Base-by-base conservation (phyloP, 2,329 filamentous ascomycete species). In the Huntiella bhutanensis region DNA sequence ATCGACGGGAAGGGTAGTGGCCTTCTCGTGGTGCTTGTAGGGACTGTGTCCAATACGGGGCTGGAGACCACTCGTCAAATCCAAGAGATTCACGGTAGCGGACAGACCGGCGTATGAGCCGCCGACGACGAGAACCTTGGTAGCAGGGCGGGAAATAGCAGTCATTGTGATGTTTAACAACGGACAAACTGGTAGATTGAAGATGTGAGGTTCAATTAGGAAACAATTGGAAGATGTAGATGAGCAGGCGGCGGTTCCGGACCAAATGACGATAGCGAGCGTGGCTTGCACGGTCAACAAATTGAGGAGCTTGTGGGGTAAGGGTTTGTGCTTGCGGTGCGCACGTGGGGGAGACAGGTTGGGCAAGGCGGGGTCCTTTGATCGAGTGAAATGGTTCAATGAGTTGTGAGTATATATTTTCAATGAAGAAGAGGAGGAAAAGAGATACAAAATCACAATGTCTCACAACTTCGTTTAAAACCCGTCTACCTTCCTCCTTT, bases 91-190 rank as follows among this genome's bases (percentile, higher is more conserved):
- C 53, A 82, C 61, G 4, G 75, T 71, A 1, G 73, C 69, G 10
- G 77, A 71, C 4, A 86, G 67, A 33, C 82, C 82, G n/a, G 69
- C 73, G 54, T 86, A 86, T 35, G 77, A 79, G 52, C 77, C 80
- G 34, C 82, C 82, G 32, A 79, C 69, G 47, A 86, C 65, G 34
- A 86, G 66, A 8, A 86, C 66, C 53, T 64, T 70, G n/a, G 48
- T 41, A 33, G 48, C 45, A 35, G 45, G 42, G 15, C 45, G 45
- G 43, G 47, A 58, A 71, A 64, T 34, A 65, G 65, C 45, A 6
- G 48, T 36, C 45, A 49, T 49, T 13, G 10, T 49, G 17, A 28
- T n/a, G 4, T 11, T 6, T 17, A 33, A 34, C 11, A 13, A 16
- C 32, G 12, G 10, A 10, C 22, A 28, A 28, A 28, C 7, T 40